A percentile compares a stretch with the other conserved stretches of the same genome.
These are phyloP conservation scores for Irpex sp. DNA, from an alignment of 1,284 basidiomycete genomes.

Conservation along the genomic window DNA sequence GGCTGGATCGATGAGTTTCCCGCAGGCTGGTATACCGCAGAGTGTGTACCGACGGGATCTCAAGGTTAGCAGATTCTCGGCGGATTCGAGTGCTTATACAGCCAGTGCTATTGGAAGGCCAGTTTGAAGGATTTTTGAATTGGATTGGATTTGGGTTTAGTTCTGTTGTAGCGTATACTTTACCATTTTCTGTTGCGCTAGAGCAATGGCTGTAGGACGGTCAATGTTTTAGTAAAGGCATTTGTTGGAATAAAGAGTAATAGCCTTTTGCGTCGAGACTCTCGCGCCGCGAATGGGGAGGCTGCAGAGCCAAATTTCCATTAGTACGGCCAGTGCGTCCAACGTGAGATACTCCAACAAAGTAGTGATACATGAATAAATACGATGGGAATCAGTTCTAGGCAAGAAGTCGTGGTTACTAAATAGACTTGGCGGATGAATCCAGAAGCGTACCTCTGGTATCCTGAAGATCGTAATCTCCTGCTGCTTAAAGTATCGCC, in stretches of 20 bases:
- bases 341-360: background rate
- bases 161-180: background rate
- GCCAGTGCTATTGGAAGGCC: background rate
- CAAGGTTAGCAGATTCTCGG: background rate
- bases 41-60: background rate
- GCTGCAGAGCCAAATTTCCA: background rate
- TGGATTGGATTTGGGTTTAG: background rate
- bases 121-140: background rate
- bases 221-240: background rate
- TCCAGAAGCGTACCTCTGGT: slow-evolving; percentile 52
- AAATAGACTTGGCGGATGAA: background rate
- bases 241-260: background rate
- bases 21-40: background rate
- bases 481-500: slow-evolving; percentile 93
- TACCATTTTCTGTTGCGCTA: background rate
- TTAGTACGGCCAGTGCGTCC: background rate
- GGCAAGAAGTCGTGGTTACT: background rate
- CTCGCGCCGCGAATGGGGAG: background rate
- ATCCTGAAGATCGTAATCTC: slow-evolving; percentile 75
- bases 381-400: background rate
- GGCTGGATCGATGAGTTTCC: background rate
- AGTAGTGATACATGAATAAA: slow-evolving; percentile 1
- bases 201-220: background rate
- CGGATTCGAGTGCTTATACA: background rate
- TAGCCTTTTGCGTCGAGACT: background rate